Base-by-base conservation (phyloP, 306 rosid genomes). In the Vicia villosa region DNA sequence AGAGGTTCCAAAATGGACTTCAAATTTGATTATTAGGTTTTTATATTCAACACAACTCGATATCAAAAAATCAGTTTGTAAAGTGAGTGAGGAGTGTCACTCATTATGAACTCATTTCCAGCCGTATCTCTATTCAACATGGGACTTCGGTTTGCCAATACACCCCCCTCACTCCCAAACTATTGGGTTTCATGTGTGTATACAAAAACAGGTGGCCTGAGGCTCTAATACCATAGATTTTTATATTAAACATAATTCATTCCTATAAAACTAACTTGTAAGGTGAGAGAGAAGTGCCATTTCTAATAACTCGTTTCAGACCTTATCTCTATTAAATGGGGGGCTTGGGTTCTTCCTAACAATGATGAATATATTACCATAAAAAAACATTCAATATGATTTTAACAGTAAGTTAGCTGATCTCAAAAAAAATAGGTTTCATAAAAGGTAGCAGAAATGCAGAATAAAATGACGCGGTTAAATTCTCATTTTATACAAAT, bases 381-480 rank as follows among this genome's bases (percentile, higher is more conserved):
- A 12, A n/a, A 41, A 68, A 37, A 8, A 47, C 26, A 37, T 3
- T 61, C 6, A 30, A 54, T 16, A 21, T 46, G 41, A 37, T 15
- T 16, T 76, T 62, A 40, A 16, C 41, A 12, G 42, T 26, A 13
- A 37, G 20, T 61, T n/a, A n/a, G n/a, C n/a, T 36, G 26, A 45
- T 66, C 45, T 46, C 32, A 51, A 75, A 57, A 20, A 36, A 15
- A 16, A 47, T n/a, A 34, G 3, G 42, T 47, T 26, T 74, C 57
- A 12, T 11, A 55, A 43, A 38, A 64, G 10, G 59, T 34, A 32
- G 73, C 68, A 66, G 42, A 43, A 41, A 54, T 22, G 34, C 45
- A 30, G 62, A 66, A 66, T 30, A 46, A 63, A 62, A 64, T 74
- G 28, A 20, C 6, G 7, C 9, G 68, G 68, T 30, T 45, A 66